These are phyloP conservation scores for Tympanopsis confertula DNA, from an alignment of 2,329 filamentous ascomycete species.

Conservation along the genomic window DNA sequence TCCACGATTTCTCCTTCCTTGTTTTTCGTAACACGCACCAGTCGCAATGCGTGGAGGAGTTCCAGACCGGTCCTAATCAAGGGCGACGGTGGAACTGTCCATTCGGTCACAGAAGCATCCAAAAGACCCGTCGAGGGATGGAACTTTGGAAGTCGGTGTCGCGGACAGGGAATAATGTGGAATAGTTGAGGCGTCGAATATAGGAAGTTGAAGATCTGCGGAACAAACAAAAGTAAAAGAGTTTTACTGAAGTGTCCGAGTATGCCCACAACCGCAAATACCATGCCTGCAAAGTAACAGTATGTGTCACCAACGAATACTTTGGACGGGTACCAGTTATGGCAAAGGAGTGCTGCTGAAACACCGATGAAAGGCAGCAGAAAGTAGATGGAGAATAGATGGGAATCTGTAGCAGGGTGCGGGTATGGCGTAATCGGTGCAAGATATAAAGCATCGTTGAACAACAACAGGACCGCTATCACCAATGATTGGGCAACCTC, in stretches of 20 bases:
- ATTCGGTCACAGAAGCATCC: slow-evolving; percentile 75
- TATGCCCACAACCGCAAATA: slow-evolving; percentile 94
- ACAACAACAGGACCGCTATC: slow-evolving; percentile 68
- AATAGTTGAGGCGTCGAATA: slow-evolving; percentile 92
- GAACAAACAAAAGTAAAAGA: slow-evolving; percentile 75
- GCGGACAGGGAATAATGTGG: slow-evolving; percentile 77
- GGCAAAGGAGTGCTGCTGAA: slow-evolving; percentile 70
- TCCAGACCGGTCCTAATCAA: slow-evolving; percentile 53
- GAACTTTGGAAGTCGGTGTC: slow-evolving; percentile 82
- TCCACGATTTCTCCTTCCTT: slow-evolving; percentile 61
- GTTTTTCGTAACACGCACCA: slow-evolving; percentile 60
- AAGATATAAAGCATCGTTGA: slow-evolving; percentile 85
- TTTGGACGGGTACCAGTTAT: slow-evolving; percentile 92
- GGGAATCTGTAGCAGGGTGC: slow-evolving; percentile 88
- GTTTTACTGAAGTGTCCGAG: slow-evolving; percentile 98
- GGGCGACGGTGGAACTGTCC: slow-evolving; percentile 58
- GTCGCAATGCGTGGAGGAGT: slow-evolving; percentile 53
- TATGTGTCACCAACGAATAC: slow-evolving; percentile 98
- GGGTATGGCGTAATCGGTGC: slow-evolving; percentile 67
- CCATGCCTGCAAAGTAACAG: slow-evolving; percentile 99
- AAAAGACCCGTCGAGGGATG: slow-evolving; percentile 74
- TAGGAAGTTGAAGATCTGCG: slow-evolving; percentile 91
- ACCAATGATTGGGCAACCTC: slow-evolving; percentile 91
- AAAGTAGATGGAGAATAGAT: slow-evolving; percentile 91
- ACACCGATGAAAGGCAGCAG: slow-evolving; percentile 90